Evolutionary conservation across 768 basidiomycete genomes (phyloP), one percentile per base, ranked within the genome.

Genomic region (Roridomyces roridus): DNA sequence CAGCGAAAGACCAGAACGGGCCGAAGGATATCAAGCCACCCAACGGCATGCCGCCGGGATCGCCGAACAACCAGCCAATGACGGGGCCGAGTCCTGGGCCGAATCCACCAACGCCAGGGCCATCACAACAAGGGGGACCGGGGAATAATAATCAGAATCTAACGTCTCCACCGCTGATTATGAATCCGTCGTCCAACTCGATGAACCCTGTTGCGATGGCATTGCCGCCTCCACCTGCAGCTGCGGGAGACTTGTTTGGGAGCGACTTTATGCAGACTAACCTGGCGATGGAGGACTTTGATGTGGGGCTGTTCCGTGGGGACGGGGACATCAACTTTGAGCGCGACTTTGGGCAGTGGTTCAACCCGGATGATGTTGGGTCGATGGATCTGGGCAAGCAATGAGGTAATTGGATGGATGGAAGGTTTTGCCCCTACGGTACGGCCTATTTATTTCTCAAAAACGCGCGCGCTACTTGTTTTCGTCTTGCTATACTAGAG

Each of bases 311-410:
- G 37, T 83, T 84, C 65, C 68, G 76, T 42, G 61, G 70, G n/a
- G 76, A 80, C 46, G 77, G 77, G 2, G 75, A 82, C 55, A 71
- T 88, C 67, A 84, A 87, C 65, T 88, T 89, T 61, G 88, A 88
- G 69, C 76, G 86, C 65, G 88, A 89, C 64, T 90, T 90, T 70
- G 85, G 86, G 51, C 85, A 88, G 65, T 90, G 88, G 88, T 89
- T 91, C 63, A 86, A 85, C 66, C 81, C 80, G 6, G 82, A 86
- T 50, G 81, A 82, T 41, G 69, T 71, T 45, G 62, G 67, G 29
- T 26, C 36, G 20, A 57, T 77, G 65, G 77, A 77, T 20, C 50
- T 63, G 6, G 56, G 43, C 31, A 63, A 63, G 53, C 50, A 59
- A 59, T 59, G 34, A 26, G 9, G 43, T 23, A 29, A 44, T 14